Evolutionary conservation across 495 filamentous ascomycete species (phyloP), one percentile per base, ranked within the genome.

Genomic region (Penicillium alfredii): DNA sequence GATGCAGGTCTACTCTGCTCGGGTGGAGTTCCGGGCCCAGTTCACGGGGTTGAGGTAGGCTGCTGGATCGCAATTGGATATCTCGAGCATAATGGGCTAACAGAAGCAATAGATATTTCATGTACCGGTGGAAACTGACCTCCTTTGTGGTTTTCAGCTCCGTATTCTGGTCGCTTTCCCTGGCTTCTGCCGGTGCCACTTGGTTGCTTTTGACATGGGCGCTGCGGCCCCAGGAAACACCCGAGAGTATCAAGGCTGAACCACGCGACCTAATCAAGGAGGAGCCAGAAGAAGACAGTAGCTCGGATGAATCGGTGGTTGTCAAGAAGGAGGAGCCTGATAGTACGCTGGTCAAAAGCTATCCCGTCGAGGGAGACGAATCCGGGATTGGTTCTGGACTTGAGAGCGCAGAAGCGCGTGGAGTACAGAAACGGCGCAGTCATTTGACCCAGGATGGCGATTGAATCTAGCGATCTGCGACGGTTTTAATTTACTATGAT

Each of bases 51-150:
- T 96, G 41, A 56, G 77, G 73, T 78, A 68, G 30, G 55, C 34
- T 4, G 12, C 6, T n/a, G 8, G 11, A 1, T 18, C 14, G n/a
- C 10, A 12, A 15, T 12, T 18, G 23, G 33, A 5, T 22, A 12
- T 10, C 11, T 12, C n/a, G 8, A 12, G n/a, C n/a, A 38, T 48
- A 27, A 44, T 29, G 30, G 12, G 25, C 52, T 47, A 30, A 53
- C 20, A 12, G 7, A 3, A 11, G 20, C n/a, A 2, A 30, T 33
- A 74, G 82, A 38, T 89, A 84, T 81, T 49, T 86, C 17, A 94
- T 98, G 85, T 89, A 86, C 43, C 75, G 82, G 14, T 80, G 86
- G 62, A 77, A 80, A 22, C 40, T 89, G 18, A 55, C 78, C 1
- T 77, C 77, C 8, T 86, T 87, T 43, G 24, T 84, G 1, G 44